phyloP scores from a whole-genome alignment of 2,329 filamentous ascomycete genomes.

The Talaromyces verruculosus region DNA sequence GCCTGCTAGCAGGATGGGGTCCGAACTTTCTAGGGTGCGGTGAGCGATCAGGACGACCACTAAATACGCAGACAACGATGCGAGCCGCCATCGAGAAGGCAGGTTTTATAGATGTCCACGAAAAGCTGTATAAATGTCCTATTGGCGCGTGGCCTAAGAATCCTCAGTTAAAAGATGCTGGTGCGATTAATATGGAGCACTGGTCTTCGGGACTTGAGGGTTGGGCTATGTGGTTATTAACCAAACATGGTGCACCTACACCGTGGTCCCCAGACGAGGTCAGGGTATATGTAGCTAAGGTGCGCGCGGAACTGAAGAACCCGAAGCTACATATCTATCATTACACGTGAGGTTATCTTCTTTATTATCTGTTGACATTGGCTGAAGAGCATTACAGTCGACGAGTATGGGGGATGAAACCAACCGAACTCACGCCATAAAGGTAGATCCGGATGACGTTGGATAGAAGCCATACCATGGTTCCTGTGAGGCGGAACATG shows the following conservation, averaged over 20 bases:
- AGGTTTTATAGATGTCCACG: slow-evolving; percentile 27
- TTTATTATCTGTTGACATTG: neutral
- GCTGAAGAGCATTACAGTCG: slow-evolving; percentile 2
- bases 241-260: slow-evolving; percentile 24
- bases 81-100: slow-evolving; percentile 24
- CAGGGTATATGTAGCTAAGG: slow-evolving; percentile 26
- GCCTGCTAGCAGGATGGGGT: slow-evolving; percentile 25
- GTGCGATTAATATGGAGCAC: slow-evolving; percentile 24
- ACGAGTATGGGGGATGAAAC: slow-evolving; percentile 16
- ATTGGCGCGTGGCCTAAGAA: slow-evolving; percentile 28
- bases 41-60: slow-evolving; percentile 23
- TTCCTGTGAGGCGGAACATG: slow-evolving; percentile 4
- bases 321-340: slow-evolving; percentile 25
- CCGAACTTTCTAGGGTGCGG: slow-evolving; percentile 25
- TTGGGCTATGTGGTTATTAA: slow-evolving; percentile 28
- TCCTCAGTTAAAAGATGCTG: slow-evolving; percentile 22
- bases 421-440: slow-evolving; percentile 6
- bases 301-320: slow-evolving; percentile 26
- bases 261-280: slow-evolving; percentile 29
- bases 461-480: slow-evolving; percentile 1
- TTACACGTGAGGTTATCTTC: slow-evolving; percentile 21
- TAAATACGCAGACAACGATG: slow-evolving; percentile 25
- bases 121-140: slow-evolving; percentile 26
- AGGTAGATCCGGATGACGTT: neutral
- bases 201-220: slow-evolving; percentile 28